Evolutionary conservation across 805 yeast genomes (phyloP), one percentile per base, ranked within the genome.

Genomic region (Kodamaea jinghongensis): DNA sequence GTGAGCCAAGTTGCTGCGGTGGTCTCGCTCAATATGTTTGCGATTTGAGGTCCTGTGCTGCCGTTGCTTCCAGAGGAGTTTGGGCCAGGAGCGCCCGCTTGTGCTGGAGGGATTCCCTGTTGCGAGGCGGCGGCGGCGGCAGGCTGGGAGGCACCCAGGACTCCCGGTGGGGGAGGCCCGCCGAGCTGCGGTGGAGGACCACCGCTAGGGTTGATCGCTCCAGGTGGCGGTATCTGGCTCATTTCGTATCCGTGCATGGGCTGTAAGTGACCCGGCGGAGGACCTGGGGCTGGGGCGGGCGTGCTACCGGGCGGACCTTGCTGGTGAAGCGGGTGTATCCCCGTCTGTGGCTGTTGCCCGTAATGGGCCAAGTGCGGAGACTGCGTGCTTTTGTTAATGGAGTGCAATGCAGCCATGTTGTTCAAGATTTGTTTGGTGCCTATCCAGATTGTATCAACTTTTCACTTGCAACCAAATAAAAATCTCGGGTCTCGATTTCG

Each of bases 1-100:
- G 95, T 89, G 34, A 86, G 67, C 96, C 96, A 89, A 3, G 96
- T 84, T 39, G 83, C 84, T 1, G 86, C 81, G 16, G 87, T 82
- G 36, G 87, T 81, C 57, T 75, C 66, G 46, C 61, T 40, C 26
- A 65, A 48, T 17, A 57, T 43, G 22, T 43, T 49, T 17, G 58
- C 34, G 23, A 47, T 45, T 12, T 17, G 27, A 15, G 36, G 41
- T 28, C 27, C 15, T 16, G 33, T 13, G 27, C 22, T 30, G 26
- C 32, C 17, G 28, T n/a, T 16, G 29, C 10, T 38, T 15, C 39
- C 22, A 7, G 41, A 17, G 15, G 35, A 10, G 42, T 2, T 25
- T 28, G 12, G 39, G 36, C 20, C 11, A 26, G 14, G 38, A 35
- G 17, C 16, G n/a, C n/a, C n/a, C n/a, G n/a, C n/a, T n/a, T n/a